Conservation (phyloP, 176 grass and related monocot genomes). For the Metroxylon sagu region DNA sequence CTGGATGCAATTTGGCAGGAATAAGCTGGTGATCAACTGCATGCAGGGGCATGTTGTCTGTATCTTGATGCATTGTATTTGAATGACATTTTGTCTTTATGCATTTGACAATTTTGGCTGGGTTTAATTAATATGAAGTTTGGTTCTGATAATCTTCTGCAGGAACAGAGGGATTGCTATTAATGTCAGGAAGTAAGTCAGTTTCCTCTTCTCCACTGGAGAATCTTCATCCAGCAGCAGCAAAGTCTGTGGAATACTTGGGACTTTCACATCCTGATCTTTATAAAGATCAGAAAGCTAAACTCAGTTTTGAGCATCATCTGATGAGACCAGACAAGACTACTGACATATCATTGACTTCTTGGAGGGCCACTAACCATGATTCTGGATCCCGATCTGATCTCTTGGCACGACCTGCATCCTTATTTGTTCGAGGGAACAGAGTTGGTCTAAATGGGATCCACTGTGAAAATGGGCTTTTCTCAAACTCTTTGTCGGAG, state of each 20-base stretch:
- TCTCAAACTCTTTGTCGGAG: conserved; percentile 33
- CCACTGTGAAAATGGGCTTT: conserved; percentile 23
- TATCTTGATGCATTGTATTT: no score
- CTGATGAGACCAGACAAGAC: conserved; percentile 25
- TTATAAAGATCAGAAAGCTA: conserved; percentile 25
- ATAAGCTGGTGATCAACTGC: conserved; percentile 34
- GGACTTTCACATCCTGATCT: conserved; percentile 20
- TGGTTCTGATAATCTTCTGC: conserved; percentile 19
- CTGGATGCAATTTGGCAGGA: conserved; percentile 40
- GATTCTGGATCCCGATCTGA: conserved; percentile 23
- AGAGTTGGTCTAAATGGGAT: conserved; percentile 5
- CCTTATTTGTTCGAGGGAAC: conserved; percentile 16
- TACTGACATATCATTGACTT: conserved; percentile 12
- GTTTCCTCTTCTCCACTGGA: conserved; percentile 40
- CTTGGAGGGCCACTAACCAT: conserved; percentile 26
- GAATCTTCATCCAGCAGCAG: conserved; percentile 27
- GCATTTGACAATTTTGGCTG: no score
- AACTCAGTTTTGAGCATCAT: conserved; percentile 21
- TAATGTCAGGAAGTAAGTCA: conserved; percentile 39
- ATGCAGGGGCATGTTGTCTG: not conserved
- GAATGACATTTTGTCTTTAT: conserved; percentile 11
- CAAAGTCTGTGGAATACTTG: conserved; percentile 22
- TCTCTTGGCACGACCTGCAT: conserved; percentile 17
- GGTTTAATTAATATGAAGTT: not conserved
- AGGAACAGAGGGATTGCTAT: conserved; percentile 20